Conservation (phyloP, 225 moss, liverwort and hornwort species). For the Rhytidiadelphus loreus region DNA sequence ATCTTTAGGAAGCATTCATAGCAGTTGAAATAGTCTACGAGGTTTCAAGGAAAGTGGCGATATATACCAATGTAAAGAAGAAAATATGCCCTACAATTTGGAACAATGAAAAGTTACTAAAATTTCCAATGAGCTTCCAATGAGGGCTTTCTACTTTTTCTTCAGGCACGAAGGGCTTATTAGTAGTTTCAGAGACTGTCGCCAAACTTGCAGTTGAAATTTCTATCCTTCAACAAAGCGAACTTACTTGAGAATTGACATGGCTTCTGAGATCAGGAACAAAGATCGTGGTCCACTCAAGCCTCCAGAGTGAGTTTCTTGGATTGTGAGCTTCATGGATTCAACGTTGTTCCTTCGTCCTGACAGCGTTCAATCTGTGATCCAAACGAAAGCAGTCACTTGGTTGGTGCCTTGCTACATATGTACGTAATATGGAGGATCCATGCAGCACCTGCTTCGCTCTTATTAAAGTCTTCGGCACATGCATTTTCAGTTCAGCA, state of each 20-base stretch:
- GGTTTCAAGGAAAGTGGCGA: background rate
- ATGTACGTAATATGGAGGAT: background rate
- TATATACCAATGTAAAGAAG: background rate
- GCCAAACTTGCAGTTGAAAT: background rate
- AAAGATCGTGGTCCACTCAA: background rate
- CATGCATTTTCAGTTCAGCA: background rate
- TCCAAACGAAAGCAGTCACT: background rate
- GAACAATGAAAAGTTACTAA: background rate
- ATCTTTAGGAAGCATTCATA: background rate
- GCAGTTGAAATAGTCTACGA: background rate
- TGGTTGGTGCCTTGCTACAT: background rate
- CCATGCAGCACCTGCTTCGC: constrained; percentile 2
- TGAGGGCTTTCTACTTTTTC: background rate
- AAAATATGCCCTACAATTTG: background rate
- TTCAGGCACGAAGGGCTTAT: background rate
- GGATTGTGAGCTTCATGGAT: background rate
- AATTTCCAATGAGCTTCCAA: no score
- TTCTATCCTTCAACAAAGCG: background rate
- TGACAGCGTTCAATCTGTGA: background rate
- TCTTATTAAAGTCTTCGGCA: background rate
- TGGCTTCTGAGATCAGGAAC: background rate
- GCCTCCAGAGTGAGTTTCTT: background rate
- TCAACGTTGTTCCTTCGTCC: background rate
- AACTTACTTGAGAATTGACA: background rate
- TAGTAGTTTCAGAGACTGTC: background rate